These are phyloP conservation scores for Zangia roseola DNA, from an alignment of 768 basidiomycete genomes.

Conservation along the genomic window DNA sequence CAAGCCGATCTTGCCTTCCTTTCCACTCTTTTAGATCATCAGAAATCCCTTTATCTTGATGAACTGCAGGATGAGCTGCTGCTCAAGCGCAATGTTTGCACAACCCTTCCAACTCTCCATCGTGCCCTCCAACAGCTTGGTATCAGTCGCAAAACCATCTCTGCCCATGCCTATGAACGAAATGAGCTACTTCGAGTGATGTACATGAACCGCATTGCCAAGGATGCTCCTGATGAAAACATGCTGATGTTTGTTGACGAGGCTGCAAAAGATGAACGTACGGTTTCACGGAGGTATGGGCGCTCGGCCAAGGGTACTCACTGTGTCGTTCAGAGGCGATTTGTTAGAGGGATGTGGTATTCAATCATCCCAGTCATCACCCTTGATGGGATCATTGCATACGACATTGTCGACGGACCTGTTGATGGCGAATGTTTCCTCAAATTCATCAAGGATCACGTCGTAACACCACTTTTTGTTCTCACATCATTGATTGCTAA, in stretches of 20 bases:
- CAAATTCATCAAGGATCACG: conserved; percentile 8
- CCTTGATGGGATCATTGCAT: conserved; percentile 19
- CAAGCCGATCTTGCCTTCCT: background rate
- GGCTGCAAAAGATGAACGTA: conserved; percentile 12
- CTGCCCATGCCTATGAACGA: background rate
- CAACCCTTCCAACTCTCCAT: background rate
- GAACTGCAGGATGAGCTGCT: background rate
- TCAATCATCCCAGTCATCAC: conserved; percentile 18
- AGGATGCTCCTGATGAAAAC: conserved; percentile 13
- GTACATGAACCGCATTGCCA: conserved; percentile 10
- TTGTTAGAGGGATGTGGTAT: conserved; percentile 2
- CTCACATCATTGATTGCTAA: too few species aligned
- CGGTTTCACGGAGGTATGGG: background rate
- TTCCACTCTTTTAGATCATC: background rate
- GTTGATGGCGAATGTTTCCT: conserved; percentile 9
- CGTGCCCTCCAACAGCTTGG: background rate
- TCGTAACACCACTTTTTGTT: background rate
- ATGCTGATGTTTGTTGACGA: conserved; percentile 24
- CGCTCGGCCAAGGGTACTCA: background rate
- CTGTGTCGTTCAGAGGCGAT: background rate
- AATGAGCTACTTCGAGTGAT: too few species aligned
- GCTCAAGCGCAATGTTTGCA: background rate
- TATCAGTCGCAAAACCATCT: background rate
- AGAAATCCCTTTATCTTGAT: background rate
- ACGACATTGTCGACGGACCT: conserved; percentile 17